A percentile compares a stretch with the other conserved stretches of the same genome.
Conservation (phyloP, 495 filamentous ascomycete genomes). For the Penicillium egyptiacum region DNA sequence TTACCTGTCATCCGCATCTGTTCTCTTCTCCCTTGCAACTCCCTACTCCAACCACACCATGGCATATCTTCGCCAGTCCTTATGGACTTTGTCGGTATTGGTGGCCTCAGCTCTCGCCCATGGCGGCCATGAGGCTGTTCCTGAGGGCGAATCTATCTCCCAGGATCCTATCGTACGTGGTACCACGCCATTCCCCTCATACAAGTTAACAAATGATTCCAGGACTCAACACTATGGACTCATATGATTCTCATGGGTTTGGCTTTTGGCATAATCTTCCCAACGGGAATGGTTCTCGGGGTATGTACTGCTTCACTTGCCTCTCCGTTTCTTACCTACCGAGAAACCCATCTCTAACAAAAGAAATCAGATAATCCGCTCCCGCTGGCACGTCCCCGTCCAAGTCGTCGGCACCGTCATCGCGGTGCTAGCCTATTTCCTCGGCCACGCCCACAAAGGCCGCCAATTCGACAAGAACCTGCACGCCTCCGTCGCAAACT, state of each 20-base stretch:
- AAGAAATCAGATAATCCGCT: conserved; percentile 70
- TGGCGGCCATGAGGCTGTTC: conserved; percentile 73
- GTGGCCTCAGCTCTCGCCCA: conserved; percentile 53
- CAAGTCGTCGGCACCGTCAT: conserved; percentile 74
- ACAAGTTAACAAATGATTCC: not conserved
- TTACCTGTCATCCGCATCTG: conserved; percentile 14
- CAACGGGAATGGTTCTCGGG: conserved; percentile 92
- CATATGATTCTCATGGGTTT: conserved; percentile 90
- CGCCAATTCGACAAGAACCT: conserved; percentile 82
- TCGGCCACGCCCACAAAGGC: conserved; percentile 88
- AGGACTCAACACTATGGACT: conserved; percentile 87
- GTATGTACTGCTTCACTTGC: conserved; percentile 49
- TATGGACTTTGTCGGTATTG: conserved; percentile 34
- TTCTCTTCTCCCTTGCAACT: conserved; percentile 14
- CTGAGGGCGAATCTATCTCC: conserved; percentile 74
- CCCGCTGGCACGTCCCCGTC: conserved; percentile 90
- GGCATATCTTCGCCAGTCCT: conserved; percentile 17
- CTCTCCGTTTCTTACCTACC: conserved; percentile 2
- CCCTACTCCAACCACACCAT: conserved; percentile 16
- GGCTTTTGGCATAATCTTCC: conserved; percentile 88
- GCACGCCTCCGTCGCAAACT: conserved; percentile 77
- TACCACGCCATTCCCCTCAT: not conserved
- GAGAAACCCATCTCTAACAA: not conserved
- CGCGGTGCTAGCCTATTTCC: conserved; percentile 80
- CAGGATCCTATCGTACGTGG: conserved; percentile 77